Evolutionary conservation across 805 yeast species (phyloP).

Genomic region (Ogataea neopini): DNA sequence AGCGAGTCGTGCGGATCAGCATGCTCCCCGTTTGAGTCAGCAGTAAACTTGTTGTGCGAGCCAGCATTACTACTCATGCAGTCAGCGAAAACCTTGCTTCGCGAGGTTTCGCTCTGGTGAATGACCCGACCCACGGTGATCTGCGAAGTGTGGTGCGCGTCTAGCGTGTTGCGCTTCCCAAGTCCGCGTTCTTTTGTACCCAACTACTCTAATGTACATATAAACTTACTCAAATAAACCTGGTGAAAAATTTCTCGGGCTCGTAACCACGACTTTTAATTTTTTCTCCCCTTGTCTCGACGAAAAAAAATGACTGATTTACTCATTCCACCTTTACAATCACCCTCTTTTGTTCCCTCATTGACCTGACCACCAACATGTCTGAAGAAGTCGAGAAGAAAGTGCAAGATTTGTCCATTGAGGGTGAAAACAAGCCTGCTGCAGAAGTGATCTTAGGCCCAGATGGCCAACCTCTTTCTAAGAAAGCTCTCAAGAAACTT

Average conservation of each 20-base stretch:
- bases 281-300: too few species aligned
- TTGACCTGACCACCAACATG: conserved; percentile 16
- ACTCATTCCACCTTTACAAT: too few species aligned
- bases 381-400: conserved; percentile 31
- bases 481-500: conserved; percentile 92
- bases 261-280: conserved; percentile 5
- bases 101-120: too few species aligned
- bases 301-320: not conserved
- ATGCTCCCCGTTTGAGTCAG: too few species aligned
- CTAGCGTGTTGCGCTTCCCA: too few species aligned
- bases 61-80: too few species aligned
- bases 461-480: conserved; percentile 86
- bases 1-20: too few species aligned
- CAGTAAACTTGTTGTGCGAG: too few species aligned
- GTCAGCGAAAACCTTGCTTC: too few species aligned
- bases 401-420: conserved; percentile 28
- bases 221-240: not conserved
- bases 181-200: not conserved
- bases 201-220: conserved; percentile 1
- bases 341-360: not conserved
- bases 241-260: conserved; percentile 1
- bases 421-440: conserved; percentile 9
- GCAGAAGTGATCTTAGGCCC: conserved; percentile 33
- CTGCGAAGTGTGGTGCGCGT: too few species aligned
- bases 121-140: too few species aligned